Base-by-base conservation (phyloP, 805 yeast genomes). In the Isabelozyma pseudorhagii region DNA sequence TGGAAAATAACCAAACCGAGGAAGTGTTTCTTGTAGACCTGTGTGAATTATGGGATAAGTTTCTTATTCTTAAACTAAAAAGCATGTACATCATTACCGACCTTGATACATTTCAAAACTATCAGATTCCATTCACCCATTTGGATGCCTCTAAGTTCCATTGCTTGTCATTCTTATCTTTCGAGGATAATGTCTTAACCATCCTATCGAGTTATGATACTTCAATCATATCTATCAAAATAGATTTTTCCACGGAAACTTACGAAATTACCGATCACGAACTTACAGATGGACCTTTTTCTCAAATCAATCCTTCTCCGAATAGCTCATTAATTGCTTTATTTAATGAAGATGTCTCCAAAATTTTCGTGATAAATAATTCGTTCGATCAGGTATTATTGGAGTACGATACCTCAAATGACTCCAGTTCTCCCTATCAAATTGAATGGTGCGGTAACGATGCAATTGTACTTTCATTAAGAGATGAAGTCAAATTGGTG, bases 361-460 rank as follows among this genome's bases (percentile, higher is more conserved):
- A 71, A 15, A 64, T 87, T 0, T 78, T 73, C 48, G 83, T 88
- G 7, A 63, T 77, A 21, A 77, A 83, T 46, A 64, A 69, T 40
- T 76, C 71, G 48, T 79, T 82, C 49, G 67, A 72, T 49, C 69
- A 69, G 29, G 67, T 71, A 5, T 66, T 81, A 13, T 65, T 77
- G 41, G 78, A 74, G 44, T 78, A 73, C 57, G 75, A 70, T 51
- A 62, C 75, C 8, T 69, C 80, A 4, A 66, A 64, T 42, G 75
- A 74, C 52, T 60, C 64, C 27, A 48, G 66, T 5, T 51, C 57
- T 0, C 83, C 86, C 0, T 64, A 59, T 40, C 76, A 78, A 51
- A 68, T 88, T 15, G 77, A 75, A 50, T 94, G 97, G 98, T 86
- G 97, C 62, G 89, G 93, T 0, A 82, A 85, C 55, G 96, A 90